A percentile compares a stretch with the other conserved stretches of the same genome.
phyloP scores from a whole-genome alignment of 352 stramenopile species.

The Pythium grandisporangium region DNA sequence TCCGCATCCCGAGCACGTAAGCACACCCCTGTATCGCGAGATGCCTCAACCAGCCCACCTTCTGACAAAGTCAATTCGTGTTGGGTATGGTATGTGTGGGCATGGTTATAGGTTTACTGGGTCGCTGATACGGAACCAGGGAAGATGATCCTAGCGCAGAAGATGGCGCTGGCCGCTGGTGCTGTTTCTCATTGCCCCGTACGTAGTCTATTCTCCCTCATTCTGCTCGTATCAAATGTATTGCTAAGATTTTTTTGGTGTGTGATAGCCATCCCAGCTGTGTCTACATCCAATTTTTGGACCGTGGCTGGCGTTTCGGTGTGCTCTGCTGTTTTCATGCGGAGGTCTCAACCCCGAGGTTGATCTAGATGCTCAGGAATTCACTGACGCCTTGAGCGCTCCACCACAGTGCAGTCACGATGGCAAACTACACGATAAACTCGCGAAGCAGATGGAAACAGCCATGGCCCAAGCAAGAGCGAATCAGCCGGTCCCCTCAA shows the following conservation, averaged over 20 bases:
- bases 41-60: too few species aligned
- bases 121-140: conserved; percentile 45
- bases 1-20: conserved; percentile 14
- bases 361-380: too few species aligned
- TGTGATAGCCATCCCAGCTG: conserved; percentile 37
- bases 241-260: not conserved
- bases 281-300: conserved; percentile 53
- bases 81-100: not conserved
- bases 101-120: conserved; percentile 39
- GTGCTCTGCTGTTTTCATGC: conserved; percentile 39
- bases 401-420: conserved; percentile 29
- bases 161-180: conserved; percentile 44
- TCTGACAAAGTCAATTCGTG: not conserved
- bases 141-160: conserved; percentile 71
- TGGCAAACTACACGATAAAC: conserved; percentile 21
- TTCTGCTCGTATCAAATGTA: not conserved
- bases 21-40: not conserved
- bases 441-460: conserved; percentile 29
- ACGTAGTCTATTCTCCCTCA: too few species aligned
- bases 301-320: conserved; percentile 62
- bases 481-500: conserved; percentile 18
- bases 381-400: too few species aligned
- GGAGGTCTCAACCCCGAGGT: too few species aligned
- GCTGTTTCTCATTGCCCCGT: conserved; percentile 38
- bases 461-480: conserved; percentile 33